Base-by-base conservation (phyloP, 495 filamentous ascomycete species). In the Aspergillus sparsus region DNA sequence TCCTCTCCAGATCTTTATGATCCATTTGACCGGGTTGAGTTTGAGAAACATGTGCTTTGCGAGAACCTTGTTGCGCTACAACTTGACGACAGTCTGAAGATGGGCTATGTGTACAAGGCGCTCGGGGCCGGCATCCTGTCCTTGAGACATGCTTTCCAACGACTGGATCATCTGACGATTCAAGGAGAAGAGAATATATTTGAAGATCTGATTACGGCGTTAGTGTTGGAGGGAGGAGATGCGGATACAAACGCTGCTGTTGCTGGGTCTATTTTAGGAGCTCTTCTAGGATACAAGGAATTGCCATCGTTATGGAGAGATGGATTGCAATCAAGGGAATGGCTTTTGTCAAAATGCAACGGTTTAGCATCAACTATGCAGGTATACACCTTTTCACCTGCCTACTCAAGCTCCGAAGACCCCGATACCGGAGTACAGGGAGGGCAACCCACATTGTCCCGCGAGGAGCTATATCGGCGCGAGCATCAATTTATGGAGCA, bases 161-260 rank as follows among this genome's bases (percentile, higher is more conserved):
- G 9, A 7, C 8, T 42, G 1, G 31, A 41, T 21, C 15, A 21
- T 6, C 2, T 5, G 5, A 7, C 21, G 3, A 9, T 16, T 47
- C 15, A 42, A 35, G 6, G 11, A 41, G 1, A 13, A 42, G 6
- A 42, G 7, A 6, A 4, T 10, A 8, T 54, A 15, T 54, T 54
- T 11, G 52, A 54, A 18, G 52, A 54, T 2, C n/a, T 42, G 3
- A 54, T 54, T 16, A 54, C 36, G 1, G 34, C n/a, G 18, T 16
- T 54, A 7, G 37, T 54, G 11, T 9, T 54, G 35, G n/a, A 42
- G 16, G 52, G 52, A 2, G 52, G 52, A 5, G 52, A 54, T 16
- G 52, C 52, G 16, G 52, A 54, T 42, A 54, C 52, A 7, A 54
- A 54, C 31, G 35, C 36, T 4, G n/a, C 52, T 41, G 52, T 42